Percentiles rank a stretch among this genome's conserved stretches.
phyloP scores from a whole-genome alignment of 2,329 filamentous ascomycete genomes.

The Exserohilum turcica region DNA sequence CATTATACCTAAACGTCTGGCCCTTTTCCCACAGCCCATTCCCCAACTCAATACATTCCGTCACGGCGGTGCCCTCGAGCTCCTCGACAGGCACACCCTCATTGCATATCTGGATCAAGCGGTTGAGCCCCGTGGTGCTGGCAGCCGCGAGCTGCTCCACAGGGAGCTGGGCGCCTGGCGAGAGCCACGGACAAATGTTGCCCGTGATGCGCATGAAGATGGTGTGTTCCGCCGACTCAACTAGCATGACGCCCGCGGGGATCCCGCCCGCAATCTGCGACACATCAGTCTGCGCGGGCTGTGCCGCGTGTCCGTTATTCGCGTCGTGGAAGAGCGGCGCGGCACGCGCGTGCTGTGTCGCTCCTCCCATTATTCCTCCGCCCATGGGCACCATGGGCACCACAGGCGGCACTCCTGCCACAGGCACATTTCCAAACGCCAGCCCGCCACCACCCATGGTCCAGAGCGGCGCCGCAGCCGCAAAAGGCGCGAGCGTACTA shows the following conservation, averaged over 20 bases:
- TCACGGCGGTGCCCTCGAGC: slow-evolving; percentile 37
- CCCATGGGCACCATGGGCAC: slow-evolving; percentile 21
- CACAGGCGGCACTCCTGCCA: slow-evolving; percentile 14
- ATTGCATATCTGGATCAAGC: slow-evolving; percentile 38
- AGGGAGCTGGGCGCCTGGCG: slow-evolving; percentile 30
- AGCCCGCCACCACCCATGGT: slow-evolving; percentile 24
- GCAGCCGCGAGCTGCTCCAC: slow-evolving; percentile 33
- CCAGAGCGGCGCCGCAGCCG: slow-evolving; percentile 32
- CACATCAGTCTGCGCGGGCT: slow-evolving; percentile 32
- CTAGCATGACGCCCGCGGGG: slow-evolving; percentile 31
- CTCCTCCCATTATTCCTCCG: slow-evolving; percentile 16
- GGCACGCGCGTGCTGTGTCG: slow-evolving; percentile 23
- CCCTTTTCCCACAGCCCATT: slow-evolving; percentile 45
- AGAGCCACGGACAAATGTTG: slow-evolving; percentile 38
- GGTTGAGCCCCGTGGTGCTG: slow-evolving; percentile 34
- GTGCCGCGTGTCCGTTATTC: slow-evolving; percentile 24
- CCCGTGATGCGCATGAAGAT: slow-evolving; percentile 37
- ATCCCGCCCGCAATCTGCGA: slow-evolving; percentile 35
- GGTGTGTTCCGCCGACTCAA: slow-evolving; percentile 33
- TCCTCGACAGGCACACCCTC: slow-evolving; percentile 24
- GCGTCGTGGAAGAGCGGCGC: slow-evolving; percentile 31
- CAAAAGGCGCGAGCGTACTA: slow-evolving; percentile 30
- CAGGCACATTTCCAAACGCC: slow-evolving; percentile 32
- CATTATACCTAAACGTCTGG: slow-evolving; percentile 40
- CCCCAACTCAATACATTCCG: slow-evolving; percentile 43